phyloP scores from a whole-genome alignment of 2,329 filamentous ascomycete species.

The Fusarium sp. region DNA sequence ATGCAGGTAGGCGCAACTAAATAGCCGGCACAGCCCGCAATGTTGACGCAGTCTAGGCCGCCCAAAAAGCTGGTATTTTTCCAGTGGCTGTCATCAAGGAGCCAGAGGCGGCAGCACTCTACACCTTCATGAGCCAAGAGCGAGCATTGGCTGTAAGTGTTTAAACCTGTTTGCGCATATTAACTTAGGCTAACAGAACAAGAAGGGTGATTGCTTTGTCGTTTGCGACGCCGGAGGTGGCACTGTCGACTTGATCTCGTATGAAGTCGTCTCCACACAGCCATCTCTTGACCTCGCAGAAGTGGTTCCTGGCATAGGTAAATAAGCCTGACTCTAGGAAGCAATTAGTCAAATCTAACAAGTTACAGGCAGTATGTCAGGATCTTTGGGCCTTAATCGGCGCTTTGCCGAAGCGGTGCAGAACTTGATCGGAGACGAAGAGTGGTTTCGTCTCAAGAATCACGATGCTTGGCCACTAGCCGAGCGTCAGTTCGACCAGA shows the following conservation, averaged over 20 bases:
- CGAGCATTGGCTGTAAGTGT: not conserved
- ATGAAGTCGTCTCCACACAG: not conserved
- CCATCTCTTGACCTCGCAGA: not conserved
- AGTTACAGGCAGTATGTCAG: not conserved
- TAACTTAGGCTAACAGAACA: rapidly evolving
- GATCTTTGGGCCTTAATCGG: not conserved
- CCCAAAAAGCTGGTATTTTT: not conserved
- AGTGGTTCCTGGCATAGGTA: not conserved
- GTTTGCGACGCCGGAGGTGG: not conserved
- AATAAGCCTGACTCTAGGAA: no score
- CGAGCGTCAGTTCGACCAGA: not conserved
- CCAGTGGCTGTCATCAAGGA: not conserved
- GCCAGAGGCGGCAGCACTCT: not conserved
- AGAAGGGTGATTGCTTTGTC: not conserved
- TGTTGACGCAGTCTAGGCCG: not conserved
- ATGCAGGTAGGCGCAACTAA: not conserved
- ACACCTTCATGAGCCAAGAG: not conserved
- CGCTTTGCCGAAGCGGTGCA: not conserved
- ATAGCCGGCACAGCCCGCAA: rapidly evolving
- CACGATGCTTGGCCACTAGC: not conserved
- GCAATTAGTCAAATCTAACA: no score
- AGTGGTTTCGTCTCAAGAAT: not conserved
- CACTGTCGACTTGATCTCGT: not conserved
- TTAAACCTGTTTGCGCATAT: rapidly evolving
- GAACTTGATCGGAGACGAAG: not conserved